These are phyloP conservation scores for Halenospora varia DNA, from an alignment of 495 filamentous ascomycete genomes.

Conservation along the genomic window DNA sequence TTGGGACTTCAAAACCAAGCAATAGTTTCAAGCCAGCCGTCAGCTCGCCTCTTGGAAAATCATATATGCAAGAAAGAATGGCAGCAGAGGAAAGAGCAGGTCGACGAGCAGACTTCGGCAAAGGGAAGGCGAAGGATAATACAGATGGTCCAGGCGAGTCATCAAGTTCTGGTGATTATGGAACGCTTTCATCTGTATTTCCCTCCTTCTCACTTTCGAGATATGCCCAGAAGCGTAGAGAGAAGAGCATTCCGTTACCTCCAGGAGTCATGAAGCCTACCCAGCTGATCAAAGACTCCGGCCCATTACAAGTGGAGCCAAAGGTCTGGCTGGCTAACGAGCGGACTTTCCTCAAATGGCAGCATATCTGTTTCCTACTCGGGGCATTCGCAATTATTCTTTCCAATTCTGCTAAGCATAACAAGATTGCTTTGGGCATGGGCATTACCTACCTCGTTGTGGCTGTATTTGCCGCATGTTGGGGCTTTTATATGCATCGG, in stretches of 20 bases:
- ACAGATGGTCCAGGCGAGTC: background rate
- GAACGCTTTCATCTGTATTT: slow-evolving; percentile 54
- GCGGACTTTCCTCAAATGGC: slow-evolving; percentile 96
- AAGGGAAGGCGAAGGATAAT: background rate
- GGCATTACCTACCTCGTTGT: slow-evolving; percentile 79
- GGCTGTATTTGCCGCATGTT: slow-evolving; percentile 74
- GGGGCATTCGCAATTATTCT: slow-evolving; percentile 77
- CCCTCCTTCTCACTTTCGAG: slow-evolving; percentile 71
- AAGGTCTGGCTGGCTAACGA: slow-evolving; percentile 99
- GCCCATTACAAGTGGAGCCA: slow-evolving; percentile 84
- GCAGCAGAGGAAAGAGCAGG: slow-evolving; percentile 13
- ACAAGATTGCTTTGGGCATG: slow-evolving; percentile 66
- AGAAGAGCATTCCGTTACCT: slow-evolving; percentile 48
- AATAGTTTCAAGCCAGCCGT: slow-evolving; percentile 48
- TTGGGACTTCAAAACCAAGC: slow-evolving; percentile 47
- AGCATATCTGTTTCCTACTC: slow-evolving; percentile 84
- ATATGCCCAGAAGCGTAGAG: slow-evolving; percentile 55
- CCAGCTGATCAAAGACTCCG: slow-evolving; percentile 87
- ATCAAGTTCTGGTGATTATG: slow-evolving; percentile 32
- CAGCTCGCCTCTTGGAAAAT: slow-evolving; percentile 58
- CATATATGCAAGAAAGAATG: slow-evolving; percentile 41
- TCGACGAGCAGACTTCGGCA: slow-evolving; percentile 3
- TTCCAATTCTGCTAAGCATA: slow-evolving; percentile 80
- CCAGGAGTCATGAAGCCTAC: slow-evolving; percentile 82
- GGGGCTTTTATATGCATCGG: slow-evolving; percentile 84